Evolutionary conservation across 2,329 filamentous ascomycete genomes (phyloP), one percentile per base, ranked within the genome.

Genomic region (Pseudomassariella vexata): DNA sequence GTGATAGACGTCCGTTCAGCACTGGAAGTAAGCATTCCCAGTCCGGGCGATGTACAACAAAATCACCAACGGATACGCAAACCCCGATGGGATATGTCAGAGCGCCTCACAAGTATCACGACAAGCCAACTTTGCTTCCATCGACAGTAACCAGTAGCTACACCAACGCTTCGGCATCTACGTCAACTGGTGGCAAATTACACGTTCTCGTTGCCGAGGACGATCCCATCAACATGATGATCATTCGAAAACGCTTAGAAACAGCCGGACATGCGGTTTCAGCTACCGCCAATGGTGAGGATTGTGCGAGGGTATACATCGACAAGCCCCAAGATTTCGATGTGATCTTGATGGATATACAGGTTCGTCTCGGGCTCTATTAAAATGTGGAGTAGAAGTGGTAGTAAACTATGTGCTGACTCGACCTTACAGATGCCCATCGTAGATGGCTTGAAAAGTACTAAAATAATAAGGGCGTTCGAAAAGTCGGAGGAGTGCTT

Each of bases 261-360:
- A 88, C 83, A 48, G 59, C 77, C 2, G 83, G 84, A 0, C 85
- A 94, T 42, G 58, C 70, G 1, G 81, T 90, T 0, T 63, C 72
- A 21, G 68, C 88, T 42, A 86, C 85, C 0, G 70, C 83, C 22
- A 94, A 94, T 40, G 88, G 88, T 6, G 83, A 92, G 50, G 86
- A 92, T 48, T 95, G 88, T 49, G 81, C 84, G 5, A 68, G 69
- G 30, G 68, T 76, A 5, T 88, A 85, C 53, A 70, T 68, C 30
- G 80, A 85, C 24, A 70, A 68, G 30, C 66, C 78, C 1, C 56
- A 55, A 16, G 59, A 62, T 15, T 92, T 85, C 48, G 86, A 94
- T 52, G 79, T 86, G 5, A 68, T 95, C 28, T 66, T 95, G 40
- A 94, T 94, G 88, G 88, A 94, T 50, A 87, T 95, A 73, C 86